phyloP scores from a whole-genome alignment of 2,329 filamentous ascomycete genomes.

The Penicillium sp. region DNA sequence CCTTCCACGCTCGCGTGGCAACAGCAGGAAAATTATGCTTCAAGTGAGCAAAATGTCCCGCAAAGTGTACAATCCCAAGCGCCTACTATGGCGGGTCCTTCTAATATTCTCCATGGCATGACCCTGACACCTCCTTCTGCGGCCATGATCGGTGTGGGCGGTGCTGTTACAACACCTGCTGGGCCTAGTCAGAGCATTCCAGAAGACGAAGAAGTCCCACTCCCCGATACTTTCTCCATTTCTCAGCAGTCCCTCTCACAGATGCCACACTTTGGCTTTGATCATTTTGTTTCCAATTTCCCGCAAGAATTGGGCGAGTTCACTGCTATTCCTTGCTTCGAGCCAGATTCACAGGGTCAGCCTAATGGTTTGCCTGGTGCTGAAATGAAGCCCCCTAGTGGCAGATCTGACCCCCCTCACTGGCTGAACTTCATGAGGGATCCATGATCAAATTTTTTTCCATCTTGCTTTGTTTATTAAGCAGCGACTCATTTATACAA shows the following conservation, averaged over 20 bases:
- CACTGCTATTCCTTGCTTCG: slow-evolving; percentile 43
- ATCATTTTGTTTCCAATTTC: slow-evolving; percentile 44
- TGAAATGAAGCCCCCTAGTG: slow-evolving; percentile 27
- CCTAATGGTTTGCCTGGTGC: slow-evolving; percentile 16
- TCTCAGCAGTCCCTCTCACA: slow-evolving; percentile 32
- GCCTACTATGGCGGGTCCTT: slow-evolving; percentile 8
- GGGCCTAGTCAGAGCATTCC: slow-evolving; percentile 18
- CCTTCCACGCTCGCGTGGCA: slow-evolving; percentile 33
- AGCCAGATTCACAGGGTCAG: slow-evolving; percentile 32
- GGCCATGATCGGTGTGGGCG: slow-evolving; percentile 7
- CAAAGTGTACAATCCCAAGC: slow-evolving; percentile 13
- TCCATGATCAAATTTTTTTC: not conserved
- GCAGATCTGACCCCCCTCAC: slow-evolving; percentile 28
- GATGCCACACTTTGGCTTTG: slow-evolving; percentile 38
- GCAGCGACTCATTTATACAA: not conserved
- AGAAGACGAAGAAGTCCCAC: slow-evolving; percentile 24
- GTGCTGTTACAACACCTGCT: slow-evolving; percentile 6
- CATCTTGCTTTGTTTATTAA: slow-evolving; percentile 1
- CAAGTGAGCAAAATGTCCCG: slow-evolving; percentile 13
- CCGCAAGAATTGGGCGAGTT: slow-evolving; percentile 44
- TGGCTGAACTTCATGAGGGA: slow-evolving; percentile 41
- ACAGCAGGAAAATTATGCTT: slow-evolving; percentile 19
- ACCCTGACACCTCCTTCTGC: slow-evolving; percentile 22
- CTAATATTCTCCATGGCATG: slow-evolving; percentile 24
- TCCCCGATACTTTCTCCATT: slow-evolving; percentile 31